Conservation (phyloP, 768 basidiomycete species). For the Sporobolomyces phaffii region DNA sequence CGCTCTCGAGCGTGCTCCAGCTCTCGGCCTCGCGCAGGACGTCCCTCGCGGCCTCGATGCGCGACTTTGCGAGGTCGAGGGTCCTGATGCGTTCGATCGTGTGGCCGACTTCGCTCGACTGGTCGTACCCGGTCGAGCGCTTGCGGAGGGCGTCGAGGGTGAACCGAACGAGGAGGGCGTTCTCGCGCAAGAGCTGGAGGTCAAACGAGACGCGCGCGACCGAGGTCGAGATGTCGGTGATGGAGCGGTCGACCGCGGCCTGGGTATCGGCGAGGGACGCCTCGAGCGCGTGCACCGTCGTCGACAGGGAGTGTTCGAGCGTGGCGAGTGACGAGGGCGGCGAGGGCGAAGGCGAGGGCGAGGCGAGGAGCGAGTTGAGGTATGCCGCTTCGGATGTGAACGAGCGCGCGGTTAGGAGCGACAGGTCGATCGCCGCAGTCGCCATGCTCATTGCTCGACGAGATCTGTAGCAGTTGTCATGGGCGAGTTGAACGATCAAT, state of each 20-base stretch:
- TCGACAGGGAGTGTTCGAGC: neutral
- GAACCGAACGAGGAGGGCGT: conserved; percentile 67
- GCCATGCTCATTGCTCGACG: too few relatives aligned
- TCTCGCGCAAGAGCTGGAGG: conserved; percentile 93
- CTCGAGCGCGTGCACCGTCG: conserved; percentile 53
- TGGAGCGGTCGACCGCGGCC: conserved; percentile 72
- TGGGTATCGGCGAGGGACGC: conserved; percentile 85
- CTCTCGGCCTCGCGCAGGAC: conserved; percentile 91
- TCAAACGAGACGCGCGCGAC: conserved; percentile 90
- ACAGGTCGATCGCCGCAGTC: neutral
- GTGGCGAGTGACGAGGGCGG: too few relatives aligned
- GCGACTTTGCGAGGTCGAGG: conserved; percentile 71
- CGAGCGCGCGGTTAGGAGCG: neutral
- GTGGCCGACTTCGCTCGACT: conserved; percentile 56
- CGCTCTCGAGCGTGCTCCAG: conserved; percentile 90
- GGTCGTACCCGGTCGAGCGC: conserved; percentile 43
- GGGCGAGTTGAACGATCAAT: too few relatives aligned
- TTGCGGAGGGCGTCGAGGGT: conserved; percentile 60
- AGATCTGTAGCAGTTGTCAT: too few relatives aligned
- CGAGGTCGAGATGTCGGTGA: conserved; percentile 84
- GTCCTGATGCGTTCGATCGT: conserved; percentile 71
- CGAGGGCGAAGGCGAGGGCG: too few relatives aligned
- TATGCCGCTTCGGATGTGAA: conserved; percentile 29
- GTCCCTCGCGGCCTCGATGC: conserved; percentile 83
- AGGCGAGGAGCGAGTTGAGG: conserved; percentile 28